Conservation (phyloP, 192 early-diverging fungal genomes). For the Rhizophagus prolifer region DNA sequence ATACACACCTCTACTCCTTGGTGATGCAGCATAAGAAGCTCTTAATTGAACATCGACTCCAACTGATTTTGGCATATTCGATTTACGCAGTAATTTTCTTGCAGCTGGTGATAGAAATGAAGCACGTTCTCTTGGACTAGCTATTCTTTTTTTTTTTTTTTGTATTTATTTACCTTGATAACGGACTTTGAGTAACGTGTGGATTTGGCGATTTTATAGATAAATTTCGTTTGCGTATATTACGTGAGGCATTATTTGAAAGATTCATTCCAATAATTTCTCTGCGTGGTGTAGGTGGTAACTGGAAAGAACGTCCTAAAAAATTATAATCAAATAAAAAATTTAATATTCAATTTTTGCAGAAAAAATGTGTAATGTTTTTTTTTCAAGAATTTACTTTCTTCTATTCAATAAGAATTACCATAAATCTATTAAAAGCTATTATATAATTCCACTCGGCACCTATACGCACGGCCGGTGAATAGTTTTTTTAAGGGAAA, state of each 20-base stretch:
- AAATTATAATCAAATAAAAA: background rate
- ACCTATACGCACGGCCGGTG: background rate
- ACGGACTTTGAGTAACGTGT: conserved; percentile 28
- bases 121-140: conserved; percentile 35
- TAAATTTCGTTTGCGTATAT: conserved; percentile 40
- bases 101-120: conserved; percentile 44
- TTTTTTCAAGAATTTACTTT: background rate
- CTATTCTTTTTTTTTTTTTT: conserved; percentile 15
- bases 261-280: conserved; percentile 63
- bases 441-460: background rate
- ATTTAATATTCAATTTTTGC: background rate
- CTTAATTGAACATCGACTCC: conserved; percentile 38
- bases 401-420: conserved; percentile 3
- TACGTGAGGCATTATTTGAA: conserved; percentile 61
- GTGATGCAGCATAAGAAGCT: conserved; percentile 32
- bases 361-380: background rate
- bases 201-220: conserved; percentile 34
- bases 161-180: conserved; percentile 27
- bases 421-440: conserved; percentile 20
- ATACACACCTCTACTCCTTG: background rate
- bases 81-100: conserved; percentile 32
- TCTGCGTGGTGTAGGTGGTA: conserved; percentile 64
- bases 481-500: background rate
- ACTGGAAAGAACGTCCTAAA: conserved; percentile 47
- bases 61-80: background rate